A percentile compares a stretch with the other conserved stretches of the same genome.
Evolutionary conservation across 2,329 filamentous ascomycete genomes (phyloP).

Genomic region (Diatrype stigma): DNA sequence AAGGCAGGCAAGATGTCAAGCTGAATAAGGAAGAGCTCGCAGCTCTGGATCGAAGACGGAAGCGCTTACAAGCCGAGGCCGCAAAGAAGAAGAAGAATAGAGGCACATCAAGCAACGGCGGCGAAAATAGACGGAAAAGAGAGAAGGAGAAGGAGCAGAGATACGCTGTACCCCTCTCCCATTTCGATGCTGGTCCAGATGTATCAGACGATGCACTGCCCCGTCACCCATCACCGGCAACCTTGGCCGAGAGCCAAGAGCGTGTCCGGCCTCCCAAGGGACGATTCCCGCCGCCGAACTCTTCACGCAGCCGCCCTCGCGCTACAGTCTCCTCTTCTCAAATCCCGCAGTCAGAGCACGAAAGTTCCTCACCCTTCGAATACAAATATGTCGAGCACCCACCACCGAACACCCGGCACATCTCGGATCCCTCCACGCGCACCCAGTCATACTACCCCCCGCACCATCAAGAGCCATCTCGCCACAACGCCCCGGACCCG

Average conservation of each 20-base stretch:
- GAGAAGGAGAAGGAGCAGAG: slow-evolving; percentile 41
- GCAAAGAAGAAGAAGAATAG: slow-evolving; percentile 26
- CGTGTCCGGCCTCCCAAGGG: slow-evolving; percentile 43
- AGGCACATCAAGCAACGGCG: slow-evolving; percentile 29
- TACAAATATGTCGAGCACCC: slow-evolving; percentile 42
- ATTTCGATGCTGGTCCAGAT: too few species aligned
- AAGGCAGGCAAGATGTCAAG: slow-evolving; percentile 74
- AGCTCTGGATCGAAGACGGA: slow-evolving; percentile 66
- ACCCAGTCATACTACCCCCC: slow-evolving; percentile 27
- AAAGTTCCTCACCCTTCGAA: slow-evolving; percentile 39
- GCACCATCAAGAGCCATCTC: slow-evolving; percentile 29
- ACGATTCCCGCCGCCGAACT: slow-evolving; percentile 45
- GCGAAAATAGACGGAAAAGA: slow-evolving; percentile 34
- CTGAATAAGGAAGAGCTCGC: slow-evolving; percentile 76
- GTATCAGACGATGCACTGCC: slow-evolving; percentile 33
- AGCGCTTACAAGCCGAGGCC: slow-evolving; percentile 51
- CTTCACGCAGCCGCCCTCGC: slow-evolving; percentile 36
- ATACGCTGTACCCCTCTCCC: slow-evolving; percentile 49
- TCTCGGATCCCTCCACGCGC: slow-evolving; percentile 39
- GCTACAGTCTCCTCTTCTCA: slow-evolving; percentile 38
- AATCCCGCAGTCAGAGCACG: slow-evolving; percentile 31
- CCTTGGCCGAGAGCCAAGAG: slow-evolving; percentile 32
- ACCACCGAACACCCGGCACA: slow-evolving; percentile 34
- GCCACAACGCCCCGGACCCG: slow-evolving; percentile 37
- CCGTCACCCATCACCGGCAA: slow-evolving; percentile 35